These are phyloP conservation scores for Trametes elegans DNA, from an alignment of 768 basidiomycete species.

Conservation along the genomic window DNA sequence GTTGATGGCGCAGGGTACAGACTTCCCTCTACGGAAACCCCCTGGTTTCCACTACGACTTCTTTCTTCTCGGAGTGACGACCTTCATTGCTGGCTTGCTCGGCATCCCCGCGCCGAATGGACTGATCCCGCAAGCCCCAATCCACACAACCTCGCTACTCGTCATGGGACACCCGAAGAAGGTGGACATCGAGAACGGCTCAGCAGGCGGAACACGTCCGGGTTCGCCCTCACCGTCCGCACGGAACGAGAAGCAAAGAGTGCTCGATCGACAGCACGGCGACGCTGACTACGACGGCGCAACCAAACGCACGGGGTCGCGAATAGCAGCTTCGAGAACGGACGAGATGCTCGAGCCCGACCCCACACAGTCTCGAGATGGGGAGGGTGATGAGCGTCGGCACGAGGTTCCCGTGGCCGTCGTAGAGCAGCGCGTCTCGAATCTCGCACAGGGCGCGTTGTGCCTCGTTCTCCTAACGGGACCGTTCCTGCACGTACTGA, in stretches of 20 bases:
- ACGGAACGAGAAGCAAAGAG: slow-evolving; percentile 5
- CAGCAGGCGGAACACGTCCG: background rate
- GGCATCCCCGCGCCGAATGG: slow-evolving; percentile 88
- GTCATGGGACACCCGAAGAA: slow-evolving; percentile 53
- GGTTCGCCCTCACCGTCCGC: background rate
- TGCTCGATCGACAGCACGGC: background rate
- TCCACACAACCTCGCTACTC: slow-evolving; percentile 84
- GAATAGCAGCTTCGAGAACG: slow-evolving; percentile 10
- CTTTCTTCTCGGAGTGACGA: slow-evolving; percentile 87
- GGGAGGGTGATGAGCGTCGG: slow-evolving; percentile 23
- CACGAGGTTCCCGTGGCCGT: slow-evolving; percentile 66
- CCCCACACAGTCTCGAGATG: slow-evolving; percentile 23
- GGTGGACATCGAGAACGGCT: slow-evolving; percentile 33
- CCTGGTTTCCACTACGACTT: slow-evolving; percentile 88
- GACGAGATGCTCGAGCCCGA: slow-evolving; percentile 29
- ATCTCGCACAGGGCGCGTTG: slow-evolving; percentile 78
- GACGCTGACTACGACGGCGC: background rate
- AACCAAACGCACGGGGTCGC: slow-evolving; percentile 12
- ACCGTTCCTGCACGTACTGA: slow-evolving; percentile 78
- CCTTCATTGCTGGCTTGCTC: slow-evolving; percentile 84
- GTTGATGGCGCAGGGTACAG: slow-evolving; percentile 86
- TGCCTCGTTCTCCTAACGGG: slow-evolving; percentile 78
- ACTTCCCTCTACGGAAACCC: slow-evolving; percentile 88
- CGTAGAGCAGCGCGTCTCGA: slow-evolving; percentile 92
- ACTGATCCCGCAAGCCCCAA: slow-evolving; percentile 83